Percentiles rank a stretch among this genome's conserved stretches.
These are phyloP conservation scores for Endoconidiophora laricicola DNA, from an alignment of 2,329 filamentous ascomycete species.

Conservation along the genomic window DNA sequence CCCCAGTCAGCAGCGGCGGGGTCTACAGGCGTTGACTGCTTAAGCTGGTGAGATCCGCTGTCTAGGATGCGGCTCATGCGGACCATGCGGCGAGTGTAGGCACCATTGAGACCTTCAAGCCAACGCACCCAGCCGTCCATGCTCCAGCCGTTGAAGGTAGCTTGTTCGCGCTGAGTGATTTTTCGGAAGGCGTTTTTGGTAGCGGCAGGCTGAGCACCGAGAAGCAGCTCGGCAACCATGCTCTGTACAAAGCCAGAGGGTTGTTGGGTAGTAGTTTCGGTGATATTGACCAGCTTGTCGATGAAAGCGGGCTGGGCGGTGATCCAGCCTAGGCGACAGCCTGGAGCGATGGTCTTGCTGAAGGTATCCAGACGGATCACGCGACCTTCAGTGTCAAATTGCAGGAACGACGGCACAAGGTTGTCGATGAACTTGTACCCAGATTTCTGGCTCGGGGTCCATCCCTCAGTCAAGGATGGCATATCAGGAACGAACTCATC, in stretches of 20 bases:
- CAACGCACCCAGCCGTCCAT: slow-evolving; percentile 79
- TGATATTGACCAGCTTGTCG: slow-evolving; percentile 52
- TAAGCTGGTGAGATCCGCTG: slow-evolving; percentile 46
- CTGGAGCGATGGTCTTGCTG: slow-evolving; percentile 81
- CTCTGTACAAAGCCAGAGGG: slow-evolving; percentile 82
- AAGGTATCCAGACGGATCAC: slow-evolving; percentile 87
- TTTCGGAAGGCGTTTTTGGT: slow-evolving; percentile 26
- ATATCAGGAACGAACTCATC: slow-evolving; percentile 21
- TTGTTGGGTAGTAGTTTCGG: slow-evolving; percentile 63
- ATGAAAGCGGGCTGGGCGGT: slow-evolving; percentile 66
- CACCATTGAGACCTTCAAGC: slow-evolving; percentile 68
- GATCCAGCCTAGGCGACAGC: slow-evolving; percentile 80
- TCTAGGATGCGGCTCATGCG: slow-evolving; percentile 62
- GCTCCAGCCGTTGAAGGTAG: slow-evolving; percentile 47
- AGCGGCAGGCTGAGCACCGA: slow-evolving; percentile 43
- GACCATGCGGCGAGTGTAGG: slow-evolving; percentile 74
- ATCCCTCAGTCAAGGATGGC: slow-evolving; percentile 17
- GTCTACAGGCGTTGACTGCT: slow-evolving; percentile 35
- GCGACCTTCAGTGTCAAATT: slow-evolving; percentile 67
- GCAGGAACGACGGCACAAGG: slow-evolving; percentile 67
- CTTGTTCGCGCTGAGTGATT: slow-evolving; percentile 32
- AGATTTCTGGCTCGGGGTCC: slow-evolving; percentile 25
- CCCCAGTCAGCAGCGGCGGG: slow-evolving; percentile 47
- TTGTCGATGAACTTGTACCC: slow-evolving; percentile 71
- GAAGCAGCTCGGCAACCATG: slow-evolving; percentile 59